phyloP scores from a whole-genome alignment of 495 filamentous ascomycete species.

The Penicillium crystallinum region DNA sequence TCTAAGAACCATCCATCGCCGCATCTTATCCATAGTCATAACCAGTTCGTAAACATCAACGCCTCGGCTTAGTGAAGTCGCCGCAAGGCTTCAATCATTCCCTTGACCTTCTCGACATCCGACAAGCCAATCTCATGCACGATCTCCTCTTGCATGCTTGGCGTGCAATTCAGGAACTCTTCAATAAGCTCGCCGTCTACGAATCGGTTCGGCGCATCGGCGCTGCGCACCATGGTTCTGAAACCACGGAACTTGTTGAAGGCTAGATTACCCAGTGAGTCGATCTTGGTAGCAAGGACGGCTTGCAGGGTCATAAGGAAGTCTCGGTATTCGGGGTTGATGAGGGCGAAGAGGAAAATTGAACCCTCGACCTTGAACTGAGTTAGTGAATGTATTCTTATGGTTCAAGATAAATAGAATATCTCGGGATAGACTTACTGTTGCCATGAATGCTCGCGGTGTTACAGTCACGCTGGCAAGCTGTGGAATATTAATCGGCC shows the following conservation, averaged over 20 bases:
- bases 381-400: neutral
- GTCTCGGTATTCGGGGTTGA: conserved; percentile 63
- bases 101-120: conserved; percentile 66
- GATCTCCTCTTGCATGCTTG: conserved; percentile 61
- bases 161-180: conserved; percentile 66
- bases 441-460: conserved; percentile 83
- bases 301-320: conserved; percentile 79
- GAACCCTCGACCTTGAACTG: conserved; percentile 71
- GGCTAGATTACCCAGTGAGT: conserved; percentile 62
- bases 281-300: conserved; percentile 58
- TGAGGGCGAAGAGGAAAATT: conserved; percentile 81
- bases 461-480: conserved; percentile 59
- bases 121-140: conserved; percentile 48
- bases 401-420: neutral
- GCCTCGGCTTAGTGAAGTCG: conserved; percentile 53
- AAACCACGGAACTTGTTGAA: conserved; percentile 79
- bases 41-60: conserved; percentile 1
- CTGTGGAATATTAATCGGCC: conserved; percentile 53
- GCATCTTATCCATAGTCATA: conserved; percentile 1
- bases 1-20: neutral
- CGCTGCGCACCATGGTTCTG: conserved; percentile 60
- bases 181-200: conserved; percentile 92
- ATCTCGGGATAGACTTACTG: conserved; percentile 52
- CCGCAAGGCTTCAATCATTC: conserved; percentile 66
- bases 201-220: conserved; percentile 76